Evolutionary conservation across 2,329 filamentous ascomycete species (phyloP).

Genomic region (Neophaeococcomyces aloes): DNA sequence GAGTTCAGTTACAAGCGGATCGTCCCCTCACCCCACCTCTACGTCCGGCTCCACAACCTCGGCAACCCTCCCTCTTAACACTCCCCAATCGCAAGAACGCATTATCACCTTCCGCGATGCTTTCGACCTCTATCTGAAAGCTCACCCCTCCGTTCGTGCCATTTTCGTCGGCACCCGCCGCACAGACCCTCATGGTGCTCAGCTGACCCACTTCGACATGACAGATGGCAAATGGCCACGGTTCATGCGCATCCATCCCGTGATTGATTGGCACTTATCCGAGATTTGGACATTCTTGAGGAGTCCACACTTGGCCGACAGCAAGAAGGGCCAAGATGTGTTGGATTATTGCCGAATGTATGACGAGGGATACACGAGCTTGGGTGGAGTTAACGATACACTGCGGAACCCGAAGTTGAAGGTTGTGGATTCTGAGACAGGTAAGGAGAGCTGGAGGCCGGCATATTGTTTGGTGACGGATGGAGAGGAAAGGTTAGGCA

Average conservation of each 20-base stretch:
- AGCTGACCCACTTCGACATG: conserved; percentile 68
- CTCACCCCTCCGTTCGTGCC: conserved; percentile 49
- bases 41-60: not conserved
- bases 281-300: conserved; percentile 82
- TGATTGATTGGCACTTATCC: conserved; percentile 94
- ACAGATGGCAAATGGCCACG: conserved; percentile 84
- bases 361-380: conserved; percentile 76
- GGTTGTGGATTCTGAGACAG: conserved; percentile 20
- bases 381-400: conserved; percentile 86
- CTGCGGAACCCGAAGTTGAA: conserved; percentile 71
- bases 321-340: conserved; percentile 5
- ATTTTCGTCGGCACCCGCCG: conserved; percentile 81
- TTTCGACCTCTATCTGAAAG: conserved; percentile 61
- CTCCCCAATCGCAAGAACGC: conserved; percentile 7
- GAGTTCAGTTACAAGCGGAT: not conserved
- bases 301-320: conserved; percentile 47
- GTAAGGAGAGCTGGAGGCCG: conserved; percentile 47
- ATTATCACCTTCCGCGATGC: conserved; percentile 58
- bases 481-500: conserved; percentile 65
- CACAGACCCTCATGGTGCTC: conserved; percentile 81
- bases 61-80: not conserved
- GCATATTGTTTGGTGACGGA: conserved; percentile 68
- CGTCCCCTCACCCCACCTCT: not conserved
- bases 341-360: conserved; percentile 80
- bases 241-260: conserved; percentile 88